These are phyloP conservation scores for Calvatia gigantea DNA, from an alignment of 768 basidiomycete genomes.

Conservation along the genomic window DNA sequence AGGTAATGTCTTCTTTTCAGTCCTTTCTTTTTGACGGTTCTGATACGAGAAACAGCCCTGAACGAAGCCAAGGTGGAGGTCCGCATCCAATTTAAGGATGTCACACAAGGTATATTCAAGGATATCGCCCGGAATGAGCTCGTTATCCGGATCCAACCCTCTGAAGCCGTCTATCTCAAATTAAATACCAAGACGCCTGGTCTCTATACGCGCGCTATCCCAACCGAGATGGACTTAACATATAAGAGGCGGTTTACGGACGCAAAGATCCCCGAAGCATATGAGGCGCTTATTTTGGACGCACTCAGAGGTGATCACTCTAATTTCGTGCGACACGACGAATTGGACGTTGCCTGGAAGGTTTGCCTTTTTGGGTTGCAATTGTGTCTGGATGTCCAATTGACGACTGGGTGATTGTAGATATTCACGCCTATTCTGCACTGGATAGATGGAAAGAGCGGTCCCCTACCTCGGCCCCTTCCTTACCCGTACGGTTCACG, in stretches of 20 bases:
- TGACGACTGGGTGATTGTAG: conserved; percentile 32
- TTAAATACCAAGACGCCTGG: conserved; percentile 95
- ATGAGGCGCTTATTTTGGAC: conserved; percentile 93
- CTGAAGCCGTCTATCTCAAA: conserved; percentile 96
- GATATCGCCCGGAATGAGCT: conserved; percentile 96
- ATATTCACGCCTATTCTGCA: conserved; percentile 94
- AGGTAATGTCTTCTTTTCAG: conserved; percentile 42
- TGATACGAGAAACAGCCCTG: conserved; percentile 52
- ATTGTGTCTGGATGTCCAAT: not conserved
- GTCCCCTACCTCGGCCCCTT: conserved; percentile 64
- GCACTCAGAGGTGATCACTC: conserved; percentile 98
- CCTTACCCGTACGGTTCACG: conserved; percentile 92
- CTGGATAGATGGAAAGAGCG: conserved; percentile 86
- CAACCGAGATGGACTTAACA: conserved; percentile 97
- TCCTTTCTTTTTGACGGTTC: not conserved
- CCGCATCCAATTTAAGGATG: conserved; percentile 97
- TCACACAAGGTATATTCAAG: conserved; percentile 94
- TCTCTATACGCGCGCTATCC: conserved; percentile 83
- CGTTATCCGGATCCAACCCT: conserved; percentile 95
- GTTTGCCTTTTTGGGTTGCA: conserved; percentile 35
- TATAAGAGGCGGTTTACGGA: conserved; percentile 96
- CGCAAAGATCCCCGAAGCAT: conserved; percentile 91
- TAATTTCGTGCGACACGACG: conserved; percentile 98
- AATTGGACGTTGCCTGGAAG: conserved; percentile 98
- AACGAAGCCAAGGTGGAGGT: conserved; percentile 99